Evolutionary conservation across 2,329 filamentous ascomycete genomes (phyloP).

Genomic region (Ceratocystis alfenasii): DNA sequence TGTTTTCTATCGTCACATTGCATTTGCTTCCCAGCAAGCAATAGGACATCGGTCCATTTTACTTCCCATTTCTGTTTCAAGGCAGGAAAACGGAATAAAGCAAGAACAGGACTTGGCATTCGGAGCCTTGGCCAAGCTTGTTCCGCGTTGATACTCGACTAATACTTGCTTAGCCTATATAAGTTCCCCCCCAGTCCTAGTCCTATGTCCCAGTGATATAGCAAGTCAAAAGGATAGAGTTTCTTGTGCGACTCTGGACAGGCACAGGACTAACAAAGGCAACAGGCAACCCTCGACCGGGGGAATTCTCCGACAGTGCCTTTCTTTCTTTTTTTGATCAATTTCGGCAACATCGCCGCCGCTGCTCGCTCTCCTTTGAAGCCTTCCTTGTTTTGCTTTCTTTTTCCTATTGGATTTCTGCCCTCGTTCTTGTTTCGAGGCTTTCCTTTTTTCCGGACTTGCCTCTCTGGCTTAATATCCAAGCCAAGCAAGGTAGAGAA

Average conservation of each 20-base stretch:
- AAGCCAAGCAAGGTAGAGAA: background rate
- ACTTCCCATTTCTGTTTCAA: background rate
- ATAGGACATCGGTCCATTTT: background rate
- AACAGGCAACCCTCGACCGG: background rate
- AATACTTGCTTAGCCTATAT: no score
- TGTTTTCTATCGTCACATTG: conserved; percentile 1
- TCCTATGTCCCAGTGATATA: no score
- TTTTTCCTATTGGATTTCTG: background rate
- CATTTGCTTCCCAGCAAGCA: background rate
- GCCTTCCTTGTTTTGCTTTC: background rate
- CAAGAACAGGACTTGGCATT: background rate
- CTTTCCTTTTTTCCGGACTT: background rate
- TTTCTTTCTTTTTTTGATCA: background rate
- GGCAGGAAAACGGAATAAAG: background rate
- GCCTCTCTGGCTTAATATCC: background rate
- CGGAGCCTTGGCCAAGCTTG: no score
- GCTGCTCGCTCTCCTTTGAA: no score
- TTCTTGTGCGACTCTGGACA: conserved; percentile 8
- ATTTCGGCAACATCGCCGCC: background rate
- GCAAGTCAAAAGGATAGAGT: background rate
- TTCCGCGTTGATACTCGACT: no score
- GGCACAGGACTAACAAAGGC: background rate
- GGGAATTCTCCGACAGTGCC: background rate
- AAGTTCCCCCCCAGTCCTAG: no score
- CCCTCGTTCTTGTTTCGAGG: background rate